Evolutionary conservation across 192 early-diverging fungal species (phyloP).

Genomic region (Coemansia sp.): DNA sequence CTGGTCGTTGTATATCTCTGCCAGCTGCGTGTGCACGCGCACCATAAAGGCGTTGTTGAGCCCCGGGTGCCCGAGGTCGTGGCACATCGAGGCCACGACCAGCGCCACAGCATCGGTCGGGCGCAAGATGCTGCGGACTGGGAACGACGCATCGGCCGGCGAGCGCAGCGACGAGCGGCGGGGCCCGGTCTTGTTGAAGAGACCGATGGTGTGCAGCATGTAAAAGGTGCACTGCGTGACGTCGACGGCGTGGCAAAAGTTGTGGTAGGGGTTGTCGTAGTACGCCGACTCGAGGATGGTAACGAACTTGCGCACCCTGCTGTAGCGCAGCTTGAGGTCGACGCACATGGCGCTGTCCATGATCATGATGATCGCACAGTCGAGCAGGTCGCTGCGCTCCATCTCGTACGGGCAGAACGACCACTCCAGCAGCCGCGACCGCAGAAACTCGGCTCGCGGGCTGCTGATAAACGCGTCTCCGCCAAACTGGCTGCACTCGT

Average conservation of each 20-base stretch:
- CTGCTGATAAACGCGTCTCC: constrained; percentile 28
- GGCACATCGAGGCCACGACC: constrained; percentile 72
- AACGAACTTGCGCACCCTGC: constrained; percentile 53
- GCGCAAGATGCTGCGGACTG: constrained; percentile 45
- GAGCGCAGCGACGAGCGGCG: constrained; percentile 49
- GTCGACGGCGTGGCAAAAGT: constrained; percentile 92
- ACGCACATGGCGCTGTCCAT: constrained; percentile 61
- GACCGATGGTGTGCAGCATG: constrained; percentile 66
- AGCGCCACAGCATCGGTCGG: constrained; percentile 69
- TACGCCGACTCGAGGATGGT: constrained; percentile 49
- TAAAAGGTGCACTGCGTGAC: constrained; percentile 89
- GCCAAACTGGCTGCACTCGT: constrained; percentile 1
- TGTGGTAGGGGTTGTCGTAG: constrained; percentile 88
- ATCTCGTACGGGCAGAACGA: constrained; percentile 71
- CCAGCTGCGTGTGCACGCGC: constrained; percentile 74
- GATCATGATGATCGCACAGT: constrained; percentile 66
- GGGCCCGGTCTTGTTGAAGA: constrained; percentile 44
- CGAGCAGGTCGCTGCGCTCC: constrained; percentile 61
- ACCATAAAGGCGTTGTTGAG: constrained; percentile 94
- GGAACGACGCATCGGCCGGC: constrained; percentile 39
- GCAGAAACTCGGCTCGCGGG: constrained; percentile 50
- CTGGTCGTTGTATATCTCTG: constrained; percentile 88
- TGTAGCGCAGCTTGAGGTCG: constrained; percentile 58
- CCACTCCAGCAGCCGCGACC: constrained; percentile 61
- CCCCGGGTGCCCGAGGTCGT: constrained; percentile 89